These are phyloP conservation scores for Botrytis hyacinthi DNA, from an alignment of 2,329 filamentous ascomycete genomes.

Conservation along the genomic window DNA sequence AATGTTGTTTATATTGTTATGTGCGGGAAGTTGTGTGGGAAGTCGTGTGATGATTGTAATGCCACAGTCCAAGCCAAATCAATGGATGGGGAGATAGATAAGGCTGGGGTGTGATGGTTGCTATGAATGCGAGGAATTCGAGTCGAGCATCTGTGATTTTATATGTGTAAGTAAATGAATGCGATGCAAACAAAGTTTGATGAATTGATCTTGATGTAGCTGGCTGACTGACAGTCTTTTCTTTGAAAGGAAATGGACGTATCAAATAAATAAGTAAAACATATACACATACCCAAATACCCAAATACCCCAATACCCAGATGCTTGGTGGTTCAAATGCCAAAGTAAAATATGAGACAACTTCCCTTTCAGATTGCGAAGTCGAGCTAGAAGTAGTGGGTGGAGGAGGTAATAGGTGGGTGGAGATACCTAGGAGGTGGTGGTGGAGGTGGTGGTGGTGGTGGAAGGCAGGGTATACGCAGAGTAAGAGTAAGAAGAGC, in stretches of 20 bases:
- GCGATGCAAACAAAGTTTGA: background rate
- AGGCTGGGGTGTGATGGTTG: background rate
- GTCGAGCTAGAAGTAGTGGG: background rate
- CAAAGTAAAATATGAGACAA: background rate
- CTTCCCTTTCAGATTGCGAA: background rate
- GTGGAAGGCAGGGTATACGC: no score
- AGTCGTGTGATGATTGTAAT: slow-evolving; percentile 7
- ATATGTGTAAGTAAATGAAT: background rate
- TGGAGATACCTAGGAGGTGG: no score
- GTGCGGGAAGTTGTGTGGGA: background rate
- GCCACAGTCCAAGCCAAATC: background rate
- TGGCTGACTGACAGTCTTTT: background rate
- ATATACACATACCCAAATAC: background rate
- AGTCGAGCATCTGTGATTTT: background rate
- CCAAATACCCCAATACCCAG: no score
- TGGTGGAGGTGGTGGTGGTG: no score
- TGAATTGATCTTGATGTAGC: background rate
- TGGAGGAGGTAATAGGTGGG: no score
- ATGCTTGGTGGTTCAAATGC: background rate
- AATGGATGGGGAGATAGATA: background rate
- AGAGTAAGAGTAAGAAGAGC: no score
- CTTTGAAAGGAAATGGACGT: background rate
- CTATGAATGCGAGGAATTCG: background rate
- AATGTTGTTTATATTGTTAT: background rate
- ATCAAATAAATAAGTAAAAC: background rate